Conservation (phyloP, 164 flowering plant species). For the Paratinospora sagittata region DNA sequence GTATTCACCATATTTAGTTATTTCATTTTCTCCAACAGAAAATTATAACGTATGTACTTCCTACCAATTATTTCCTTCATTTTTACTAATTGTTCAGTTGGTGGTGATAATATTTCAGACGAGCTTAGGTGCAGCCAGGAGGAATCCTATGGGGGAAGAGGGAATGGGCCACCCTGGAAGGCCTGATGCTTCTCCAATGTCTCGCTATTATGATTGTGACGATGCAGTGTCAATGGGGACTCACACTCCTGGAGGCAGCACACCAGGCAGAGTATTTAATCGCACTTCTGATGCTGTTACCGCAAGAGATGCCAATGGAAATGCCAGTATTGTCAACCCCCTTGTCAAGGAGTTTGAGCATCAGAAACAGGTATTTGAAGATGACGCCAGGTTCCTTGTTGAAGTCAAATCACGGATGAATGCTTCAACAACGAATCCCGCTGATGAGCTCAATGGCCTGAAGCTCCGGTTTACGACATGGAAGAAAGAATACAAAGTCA, state of each 20-base stretch:
- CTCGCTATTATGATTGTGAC: constrained; percentile 56
- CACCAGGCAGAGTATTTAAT: constrained; percentile 33
- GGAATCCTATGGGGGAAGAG: constrained; percentile 41
- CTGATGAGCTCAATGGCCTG: constrained; percentile 55
- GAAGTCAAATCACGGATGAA: constrained; percentile 40
- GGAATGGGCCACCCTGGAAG: constrained; percentile 40
- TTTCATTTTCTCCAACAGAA: too few relatives aligned
- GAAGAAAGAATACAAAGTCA: constrained; percentile 79
- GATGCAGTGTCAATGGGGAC: constrained; percentile 42
- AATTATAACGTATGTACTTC: neutral
- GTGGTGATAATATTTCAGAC: constrained; percentile 38
- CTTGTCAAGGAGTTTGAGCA: constrained; percentile 71
- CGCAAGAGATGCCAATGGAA: constrained; percentile 38
- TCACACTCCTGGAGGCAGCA: constrained; percentile 52
- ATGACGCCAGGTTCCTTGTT: constrained; percentile 49
- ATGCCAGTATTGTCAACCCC: constrained; percentile 29
- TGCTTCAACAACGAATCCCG: constrained; percentile 29
- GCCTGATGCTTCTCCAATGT: constrained; percentile 37
- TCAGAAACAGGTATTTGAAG: constrained; percentile 53
- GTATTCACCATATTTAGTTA: too few relatives aligned
- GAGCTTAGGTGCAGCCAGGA: constrained; percentile 72
- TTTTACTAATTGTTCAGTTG: neutral
- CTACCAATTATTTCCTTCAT: neutral
- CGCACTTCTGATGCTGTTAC: constrained; percentile 22
- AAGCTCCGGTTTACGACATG: constrained; percentile 58